Conservation (phyloP, 139 green algal genomes). For the Chara braunii region DNA sequence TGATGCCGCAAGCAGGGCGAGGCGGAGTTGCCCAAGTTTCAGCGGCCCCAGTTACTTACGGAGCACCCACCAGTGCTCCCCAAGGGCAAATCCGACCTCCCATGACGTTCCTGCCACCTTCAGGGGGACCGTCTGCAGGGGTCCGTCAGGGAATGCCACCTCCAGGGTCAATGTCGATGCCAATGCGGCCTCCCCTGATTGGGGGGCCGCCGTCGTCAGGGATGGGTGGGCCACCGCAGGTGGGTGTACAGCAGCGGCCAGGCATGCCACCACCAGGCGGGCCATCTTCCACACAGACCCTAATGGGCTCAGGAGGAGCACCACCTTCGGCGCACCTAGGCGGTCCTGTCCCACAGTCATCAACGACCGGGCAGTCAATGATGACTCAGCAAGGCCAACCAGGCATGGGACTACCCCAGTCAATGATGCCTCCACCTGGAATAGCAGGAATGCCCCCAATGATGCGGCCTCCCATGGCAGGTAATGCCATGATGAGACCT, state of each 20-base stretch:
- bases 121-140: background rate
- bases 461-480: conserved; percentile 49
- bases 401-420: background rate
- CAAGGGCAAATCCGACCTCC: conserved; percentile 10
- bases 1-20: conserved; percentile 62
- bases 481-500: background rate
- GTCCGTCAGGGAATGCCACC: conserved; percentile 6
- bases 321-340: too few relatives aligned
- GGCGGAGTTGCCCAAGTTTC: conserved; percentile 2
- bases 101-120: conserved; percentile 9
- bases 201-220: too few relatives aligned
- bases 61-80: conserved; percentile 7
- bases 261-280: conserved; percentile 24
- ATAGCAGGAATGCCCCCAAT: conserved; percentile 50
- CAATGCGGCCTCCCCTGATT: too few relatives aligned
- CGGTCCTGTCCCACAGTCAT: too few relatives aligned
- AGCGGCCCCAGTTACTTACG: conserved; percentile 24
- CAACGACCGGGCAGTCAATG: too few relatives aligned
- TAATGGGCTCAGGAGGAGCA: too few relatives aligned
- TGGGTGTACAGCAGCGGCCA: background rate
- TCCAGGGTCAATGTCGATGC: conserved; percentile 21
- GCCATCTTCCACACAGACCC: conserved; percentile 1
- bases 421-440: conserved; percentile 17
- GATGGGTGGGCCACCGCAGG: conserved; percentile 53
- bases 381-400: too few relatives aligned